A percentile compares a stretch with the other conserved stretches of the same genome.
Conservation (phyloP, 1,139 yeast species). For the Pichia sp. region DNA sequence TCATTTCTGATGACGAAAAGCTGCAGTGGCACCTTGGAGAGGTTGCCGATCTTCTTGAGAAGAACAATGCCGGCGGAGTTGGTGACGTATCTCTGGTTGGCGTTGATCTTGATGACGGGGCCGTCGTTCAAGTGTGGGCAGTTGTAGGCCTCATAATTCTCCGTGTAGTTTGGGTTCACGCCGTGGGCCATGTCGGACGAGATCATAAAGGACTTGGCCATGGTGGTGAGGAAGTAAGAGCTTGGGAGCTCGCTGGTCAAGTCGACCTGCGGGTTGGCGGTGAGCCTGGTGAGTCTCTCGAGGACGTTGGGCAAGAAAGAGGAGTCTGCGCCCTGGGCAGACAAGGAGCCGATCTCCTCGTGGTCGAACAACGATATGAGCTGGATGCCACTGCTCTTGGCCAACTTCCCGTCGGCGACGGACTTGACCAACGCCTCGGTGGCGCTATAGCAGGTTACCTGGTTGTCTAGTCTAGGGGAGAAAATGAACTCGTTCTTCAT, state of each 20-base stretch:
- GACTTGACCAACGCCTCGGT: slow-evolving; percentile 65
- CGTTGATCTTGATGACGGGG: slow-evolving; percentile 89
- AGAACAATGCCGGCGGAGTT: slow-evolving; percentile 86
- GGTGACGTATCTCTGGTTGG: slow-evolving; percentile 93
- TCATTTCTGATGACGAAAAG: slow-evolving; percentile 88
- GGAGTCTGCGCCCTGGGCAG: slow-evolving; percentile 97
- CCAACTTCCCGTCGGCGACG: slow-evolving; percentile 34
- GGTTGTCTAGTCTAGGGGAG: slow-evolving; percentile 89
- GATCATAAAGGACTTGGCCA: slow-evolving; percentile 79
- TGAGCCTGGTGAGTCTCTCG: slow-evolving; percentile 55
- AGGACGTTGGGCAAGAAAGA: slow-evolving; percentile 78
- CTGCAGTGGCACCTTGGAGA: slow-evolving; percentile 64
- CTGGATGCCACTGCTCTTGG: slow-evolving; percentile 53
- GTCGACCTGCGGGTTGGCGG: slow-evolving; percentile 40
- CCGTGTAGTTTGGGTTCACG: slow-evolving; percentile 84
- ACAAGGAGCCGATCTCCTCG: slow-evolving; percentile 89
- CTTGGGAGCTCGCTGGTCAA: slow-evolving; percentile 28
- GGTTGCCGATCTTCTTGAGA: slow-evolving; percentile 65
- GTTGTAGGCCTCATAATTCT: slow-evolving; percentile 70
- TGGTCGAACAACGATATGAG: slow-evolving; percentile 84
- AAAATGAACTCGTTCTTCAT: slow-evolving; percentile 85
- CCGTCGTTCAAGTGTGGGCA: slow-evolving; percentile 81
- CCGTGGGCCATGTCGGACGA: slow-evolving; percentile 98
- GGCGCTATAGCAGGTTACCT: slow-evolving; percentile 81
- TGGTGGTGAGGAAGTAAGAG: slow-evolving; percentile 51